Base-by-base conservation (phyloP, 331 rosid genomes). In the Acacia concinna region DNA sequence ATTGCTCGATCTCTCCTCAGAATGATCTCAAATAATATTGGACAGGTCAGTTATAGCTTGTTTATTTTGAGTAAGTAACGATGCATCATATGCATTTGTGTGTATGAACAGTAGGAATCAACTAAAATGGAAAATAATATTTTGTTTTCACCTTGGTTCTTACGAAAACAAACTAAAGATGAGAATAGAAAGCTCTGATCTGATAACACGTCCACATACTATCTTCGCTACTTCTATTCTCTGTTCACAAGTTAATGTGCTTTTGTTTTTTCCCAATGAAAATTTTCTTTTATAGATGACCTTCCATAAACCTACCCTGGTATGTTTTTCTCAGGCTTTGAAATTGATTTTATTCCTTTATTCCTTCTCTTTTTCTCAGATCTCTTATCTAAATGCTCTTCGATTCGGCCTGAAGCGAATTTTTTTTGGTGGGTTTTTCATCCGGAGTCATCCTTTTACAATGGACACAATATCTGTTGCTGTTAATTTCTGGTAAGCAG, bases 381-480 rank as follows among this genome's bases (percentile, higher is more conserved):
- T 95, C 75, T 85, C 98, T 15, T 93, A 95, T 89, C 91, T 95
- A 75, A 95, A 88, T 86, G 99, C 97, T 65, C 94, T 95, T 75
- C 90, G 96, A 71, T 95, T 90, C 25, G 99, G 98, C 82, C 89
- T 95, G 75, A 93, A 91, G 91, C 86, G 99, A 81, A 95, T 95
- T 60, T 89, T 95, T 76, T 95, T 93, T 49, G 99, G 92, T 37
- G 99, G 99, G 73, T 95, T 95, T 85, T 95, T 95, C 81, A 90
- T 93, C 52, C 87, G 93, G 56, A 90, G 94, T 52, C 99, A 93
- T 78, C 90, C 93, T 51, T 89, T 87, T 81, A 93, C 98, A 31
- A 90, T 93, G 99, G 99, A 95, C 79, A 95, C 98, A 7, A 87
- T 95, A 79, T 90, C 98, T 38, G 98, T 95, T 85, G 99, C 88